These are phyloP conservation scores for Scedosporium aurantiacum DNA, from an alignment of 2,329 filamentous ascomycete species.

Conservation along the genomic window DNA sequence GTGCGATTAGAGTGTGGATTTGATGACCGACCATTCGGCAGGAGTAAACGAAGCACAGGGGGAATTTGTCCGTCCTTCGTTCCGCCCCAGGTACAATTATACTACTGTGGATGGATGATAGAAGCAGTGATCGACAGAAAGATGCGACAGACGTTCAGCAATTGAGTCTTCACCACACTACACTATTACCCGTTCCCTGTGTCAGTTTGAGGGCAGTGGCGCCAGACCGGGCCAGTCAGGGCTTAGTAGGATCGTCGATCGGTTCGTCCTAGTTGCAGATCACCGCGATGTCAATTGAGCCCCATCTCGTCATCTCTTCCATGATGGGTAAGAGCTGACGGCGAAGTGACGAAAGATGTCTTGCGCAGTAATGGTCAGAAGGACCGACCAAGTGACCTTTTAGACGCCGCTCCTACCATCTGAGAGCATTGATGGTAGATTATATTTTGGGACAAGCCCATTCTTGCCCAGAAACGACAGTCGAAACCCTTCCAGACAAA, in stretches of 20 bases:
- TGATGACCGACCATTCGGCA: neutral
- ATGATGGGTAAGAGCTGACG: neutral
- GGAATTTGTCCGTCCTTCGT: neutral
- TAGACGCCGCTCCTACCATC: too few species aligned
- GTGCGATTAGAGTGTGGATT: neutral
- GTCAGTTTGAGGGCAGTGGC: neutral
- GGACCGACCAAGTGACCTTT: neutral
- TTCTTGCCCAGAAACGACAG: neutral
- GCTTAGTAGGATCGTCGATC: slow-evolving; percentile 3
- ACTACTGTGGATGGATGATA: neutral
- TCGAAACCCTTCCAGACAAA: neutral
- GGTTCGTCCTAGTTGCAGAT: slow-evolving; percentile 3
- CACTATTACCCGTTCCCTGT: neutral
- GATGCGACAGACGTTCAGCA: too few species aligned
- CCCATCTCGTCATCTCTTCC: neutral
- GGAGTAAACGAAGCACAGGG: neutral
- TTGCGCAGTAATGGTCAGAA: neutral
- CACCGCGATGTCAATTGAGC: neutral
- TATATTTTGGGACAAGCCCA: neutral
- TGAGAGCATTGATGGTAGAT: too few species aligned
- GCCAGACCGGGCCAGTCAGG: slow-evolving; percentile 1
- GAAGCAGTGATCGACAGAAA: neutral
- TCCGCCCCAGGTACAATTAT: neutral
- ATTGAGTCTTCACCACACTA: neutral
- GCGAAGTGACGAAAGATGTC: neutral